A percentile compares a stretch with the other conserved stretches of the same genome.
Evolutionary conservation across 345 rosid genomes (phyloP).

Genomic region (Dimocarpus longan): DNA sequence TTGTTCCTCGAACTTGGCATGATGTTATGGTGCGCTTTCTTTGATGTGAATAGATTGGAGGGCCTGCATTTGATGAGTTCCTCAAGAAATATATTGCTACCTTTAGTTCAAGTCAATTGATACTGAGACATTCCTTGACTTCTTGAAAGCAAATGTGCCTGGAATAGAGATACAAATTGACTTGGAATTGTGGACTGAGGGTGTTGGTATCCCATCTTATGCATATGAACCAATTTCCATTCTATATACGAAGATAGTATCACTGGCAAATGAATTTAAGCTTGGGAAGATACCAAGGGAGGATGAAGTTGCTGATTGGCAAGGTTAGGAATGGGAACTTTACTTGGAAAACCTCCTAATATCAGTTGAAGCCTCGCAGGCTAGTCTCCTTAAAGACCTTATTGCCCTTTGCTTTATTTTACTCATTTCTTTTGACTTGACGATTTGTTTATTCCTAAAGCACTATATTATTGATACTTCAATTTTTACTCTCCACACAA

Average conservation of each 20-base stretch:
- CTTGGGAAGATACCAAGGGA: constrained; percentile 89
- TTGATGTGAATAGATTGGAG: constrained; percentile 63
- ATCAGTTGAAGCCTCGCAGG: constrained; percentile 86
- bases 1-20: not conserved
- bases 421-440: not conserved
- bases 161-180: constrained; percentile 83
- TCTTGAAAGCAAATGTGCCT: constrained; percentile 73
- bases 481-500: not conserved
- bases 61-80: constrained; percentile 85
- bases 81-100: constrained; percentile 82
- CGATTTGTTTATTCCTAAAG: not conserved
- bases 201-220: constrained; percentile 88
- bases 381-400: constrained; percentile 24
- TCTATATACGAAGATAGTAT: constrained; percentile 69
- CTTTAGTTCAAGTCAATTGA: constrained; percentile 93
- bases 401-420: not conserved
- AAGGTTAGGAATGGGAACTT: constrained; percentile 95
- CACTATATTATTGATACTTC: not conserved
- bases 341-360: constrained; percentile 90
- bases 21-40: not conserved
- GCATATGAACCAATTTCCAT: constrained; percentile 84
- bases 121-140: constrained; percentile 71
- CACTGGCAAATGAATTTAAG: constrained; percentile 80
- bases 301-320: constrained; percentile 93
- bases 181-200: constrained; percentile 78